Evolutionary conservation across 2,329 filamentous ascomycete species (phyloP), one percentile per base, ranked within the genome.

Genomic region (Sporothrix globosa): DNA sequence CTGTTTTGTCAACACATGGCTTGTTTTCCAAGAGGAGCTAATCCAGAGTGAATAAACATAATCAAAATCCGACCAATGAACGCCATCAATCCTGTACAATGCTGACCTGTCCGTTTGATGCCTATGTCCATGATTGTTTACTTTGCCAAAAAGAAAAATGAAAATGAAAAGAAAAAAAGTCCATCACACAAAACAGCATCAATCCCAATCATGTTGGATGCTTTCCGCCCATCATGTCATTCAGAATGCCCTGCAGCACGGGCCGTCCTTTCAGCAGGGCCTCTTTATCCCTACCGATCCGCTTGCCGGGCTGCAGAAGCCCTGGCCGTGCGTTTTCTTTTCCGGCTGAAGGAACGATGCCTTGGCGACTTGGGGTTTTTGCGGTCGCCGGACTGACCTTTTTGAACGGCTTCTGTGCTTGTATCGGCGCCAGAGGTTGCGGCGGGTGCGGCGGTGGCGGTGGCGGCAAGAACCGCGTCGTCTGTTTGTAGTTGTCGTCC

Each of bases 241-340:
- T 92, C 75, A 93, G 83, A 73, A 97, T 89, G 82, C 95, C 91
- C 77, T 87, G 87, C 76, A 94, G 83, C 69, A 96, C 85, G 48
- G 88, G 87, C 76, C 88, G 88, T 48, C 86, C 88, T 71, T 87
- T 89, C 74, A 93, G 79, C 71, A 95, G 80, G 44, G 85, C 83
- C 73, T 85, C 87, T 67, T 86, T 85, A 0, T 89, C 88, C 60
- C 88, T 83, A 76, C 87, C 89, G 9, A 81, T 84, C 75, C 79
- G 85, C 73, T 83, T 87, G 1, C 89, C 88, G 79, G 71, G 73
- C 60, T 72, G 71, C n/a, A 56, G 78, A 73, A 85, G 84, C 75
- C 85, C 84, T 6, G 61, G 63, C 9, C 46, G 63, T 1, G 19
- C 27, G 63, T 75, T 84, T 86, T 67, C 74, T 39, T 30, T 66